Evolutionary conservation across 495 filamentous ascomycete species (phyloP), one percentile per base, ranked within the genome.

Genomic region (Penicillium bovifimosum): DNA sequence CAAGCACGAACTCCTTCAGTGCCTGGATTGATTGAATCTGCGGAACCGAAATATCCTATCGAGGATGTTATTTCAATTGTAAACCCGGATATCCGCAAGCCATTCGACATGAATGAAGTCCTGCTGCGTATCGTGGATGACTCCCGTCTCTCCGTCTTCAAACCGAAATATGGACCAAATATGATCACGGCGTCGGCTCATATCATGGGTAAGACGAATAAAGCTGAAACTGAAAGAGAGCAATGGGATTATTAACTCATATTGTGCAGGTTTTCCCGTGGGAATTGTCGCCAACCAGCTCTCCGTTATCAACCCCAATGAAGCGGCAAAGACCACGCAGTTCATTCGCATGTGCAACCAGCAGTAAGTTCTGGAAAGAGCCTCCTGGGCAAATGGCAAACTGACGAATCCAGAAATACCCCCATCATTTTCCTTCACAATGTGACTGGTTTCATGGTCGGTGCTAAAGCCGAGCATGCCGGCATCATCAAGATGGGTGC

Each of bases 401-500:
- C 29, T 42, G 13, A 58, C 20, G 13, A 31, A 32, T 2, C 6
- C 36, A 61, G 59, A 35, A 57, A 60, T 34, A 60, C 45, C 2
- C 62, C 66, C 1, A 65, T 69, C 0, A 42, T 69, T 11, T 69
- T 69, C 58, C 56, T 69, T 0, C 66, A 69, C 54, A 69, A 69
- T 14, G 66, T 69, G 0, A 67, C 66, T 3, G 66, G 66, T 9
- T 69, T 69, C 47, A 69, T 69, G 66, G 66, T 69, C 9, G 66
- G 66, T 13, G 53, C 62, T 2, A 63, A 64, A 52, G 65, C 64
- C 18, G 66, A 69, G 34, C 56, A 61, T 29, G 66, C 66, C 10
- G 66, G 64, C 10, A 66, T 69, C 33, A 67, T 69, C 53, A 65
- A 64, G 17, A 57, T 55, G 51, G 66, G 66, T 5, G 66, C 66